These are phyloP conservation scores for Phytopythium mirpurense DNA, from an alignment of 352 stramenopile genomes.

Conservation along the genomic window DNA sequence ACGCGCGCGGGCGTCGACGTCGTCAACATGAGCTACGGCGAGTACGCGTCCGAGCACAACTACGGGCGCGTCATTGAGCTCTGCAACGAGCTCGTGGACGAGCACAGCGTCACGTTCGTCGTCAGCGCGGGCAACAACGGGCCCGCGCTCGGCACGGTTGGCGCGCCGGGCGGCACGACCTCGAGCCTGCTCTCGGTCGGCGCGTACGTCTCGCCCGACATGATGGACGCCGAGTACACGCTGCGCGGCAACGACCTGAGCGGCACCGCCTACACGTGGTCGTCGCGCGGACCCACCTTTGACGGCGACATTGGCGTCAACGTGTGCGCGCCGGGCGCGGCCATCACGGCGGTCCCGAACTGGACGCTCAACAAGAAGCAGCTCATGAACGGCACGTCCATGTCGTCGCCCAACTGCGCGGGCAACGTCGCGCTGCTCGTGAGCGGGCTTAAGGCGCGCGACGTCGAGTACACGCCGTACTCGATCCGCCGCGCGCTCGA, in stretches of 20 bases:
- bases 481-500: slow-evolving; percentile 87
- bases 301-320: slow-evolving; percentile 91
- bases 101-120: slow-evolving; percentile 93
- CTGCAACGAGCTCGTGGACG: slow-evolving; percentile 86
- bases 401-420: slow-evolving; percentile 93
- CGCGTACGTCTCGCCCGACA: slow-evolving; percentile 93
- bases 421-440: slow-evolving; percentile 93
- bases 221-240: slow-evolving; percentile 92
- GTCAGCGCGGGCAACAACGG: slow-evolving; percentile 95
- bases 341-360: slow-evolving; percentile 92
- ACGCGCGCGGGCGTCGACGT: slow-evolving; percentile 88
- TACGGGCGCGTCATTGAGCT: slow-evolving; percentile 87
- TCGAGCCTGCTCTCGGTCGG: slow-evolving; percentile 89
- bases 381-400: slow-evolving; percentile 97
- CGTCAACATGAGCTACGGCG: slow-evolving; percentile 97
- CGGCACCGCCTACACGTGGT: slow-evolving; percentile 89
- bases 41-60: slow-evolving; percentile 88
- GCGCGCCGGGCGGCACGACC: slow-evolving; percentile 88
- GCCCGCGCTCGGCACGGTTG: slow-evolving; percentile 92
- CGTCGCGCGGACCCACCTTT: slow-evolving; percentile 87
- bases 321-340: slow-evolving; percentile 91
- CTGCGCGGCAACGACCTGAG: slow-evolving; percentile 67
- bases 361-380: slow-evolving; percentile 95
- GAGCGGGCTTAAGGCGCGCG: slow-evolving; percentile 81
- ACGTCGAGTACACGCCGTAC: slow-evolving; percentile 80